Evolutionary conservation across 305 asterid genomes (phyloP), one percentile per base, ranked within the genome.

Genomic region (Solanum hybrid): DNA sequence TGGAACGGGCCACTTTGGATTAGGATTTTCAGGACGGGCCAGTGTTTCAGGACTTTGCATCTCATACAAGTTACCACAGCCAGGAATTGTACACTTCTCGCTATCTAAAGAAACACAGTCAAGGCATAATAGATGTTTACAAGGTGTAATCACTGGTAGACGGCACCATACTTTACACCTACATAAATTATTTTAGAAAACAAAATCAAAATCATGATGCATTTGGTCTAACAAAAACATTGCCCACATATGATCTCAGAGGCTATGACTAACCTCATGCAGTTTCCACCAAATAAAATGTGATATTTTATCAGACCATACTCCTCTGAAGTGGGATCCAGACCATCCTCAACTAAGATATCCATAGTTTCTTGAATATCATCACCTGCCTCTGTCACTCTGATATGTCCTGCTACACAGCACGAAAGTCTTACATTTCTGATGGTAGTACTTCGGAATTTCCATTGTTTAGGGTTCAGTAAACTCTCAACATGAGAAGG

Each of bases 281-380:
- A 97, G 91, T 87, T 91, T 60, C 98, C 97, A 91, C 99, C 99
- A 88, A 92, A 86, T 87, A 89, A 89, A 91, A 97, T 93, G 90
- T 92, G 90, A 88, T 92, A 92, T 92, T 92, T 95, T 91, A 97
- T 91, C 24, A 90, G 73, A 71, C 88, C 95, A 94, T 94, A 94
- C 92, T 97, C 99, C 91, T 92, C 90, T 35, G 98, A 95, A 91
- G 75, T 69, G 66, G 94, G 94, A 89, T 96, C 98, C 92, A 97
- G 92, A 91, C 96, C 97, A 32, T 93, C 93, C 91, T 91, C 93
- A 79, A 88, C 95, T 69, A 97, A 91, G 90, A 95, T 93, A 92
- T 97, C 98, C 99, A 97, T 96, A 82, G 99, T 95, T 91, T 96
- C 99, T 95, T 97, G 98, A 93, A 97, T 97, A 93, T 97, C 99